Conservation (phyloP, 371 early-diverging fungal genomes). For the Thermomucor indicae-seudaticae region DNA sequence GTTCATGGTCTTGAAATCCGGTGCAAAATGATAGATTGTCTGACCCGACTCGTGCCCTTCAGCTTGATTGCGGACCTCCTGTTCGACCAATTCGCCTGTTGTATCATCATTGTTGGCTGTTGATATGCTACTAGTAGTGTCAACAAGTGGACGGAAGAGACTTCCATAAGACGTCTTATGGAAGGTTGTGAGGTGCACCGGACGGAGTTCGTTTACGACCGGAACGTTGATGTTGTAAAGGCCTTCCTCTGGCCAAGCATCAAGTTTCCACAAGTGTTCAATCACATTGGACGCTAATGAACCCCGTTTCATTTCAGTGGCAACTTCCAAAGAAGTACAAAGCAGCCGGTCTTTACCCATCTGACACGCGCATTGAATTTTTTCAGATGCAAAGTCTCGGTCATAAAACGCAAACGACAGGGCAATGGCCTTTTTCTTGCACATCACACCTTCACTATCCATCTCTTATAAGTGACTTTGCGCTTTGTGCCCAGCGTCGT, state of each 20-base stretch:
- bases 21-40: slow-evolving; percentile 24
- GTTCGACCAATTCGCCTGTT: slow-evolving; percentile 11
- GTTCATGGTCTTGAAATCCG: slow-evolving; percentile 21
- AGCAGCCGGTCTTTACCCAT: slow-evolving; percentile 33
- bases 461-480: too few species aligned
- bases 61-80: slow-evolving; percentile 13
- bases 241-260: slow-evolving; percentile 34
- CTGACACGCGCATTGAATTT: slow-evolving; percentile 25
- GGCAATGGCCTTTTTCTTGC: slow-evolving; percentile 32
- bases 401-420: slow-evolving; percentile 39
- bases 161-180: slow-evolving; percentile 26
- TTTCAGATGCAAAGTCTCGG: slow-evolving; percentile 11
- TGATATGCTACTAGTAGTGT: neutral
- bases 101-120: neutral
- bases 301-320: too few species aligned
- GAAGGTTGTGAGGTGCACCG: slow-evolving; percentile 33
- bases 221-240: slow-evolving; percentile 43
- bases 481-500: too few species aligned
- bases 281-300: slow-evolving; percentile 26
- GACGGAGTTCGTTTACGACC: slow-evolving; percentile 24
- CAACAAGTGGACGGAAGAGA: slow-evolving; percentile 17
- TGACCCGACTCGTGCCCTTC: slow-evolving; percentile 10
- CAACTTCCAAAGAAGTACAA: too few species aligned
- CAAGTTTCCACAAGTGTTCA: slow-evolving; percentile 15
- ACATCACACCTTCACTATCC: slow-evolving; percentile 33